Evolutionary conservation across 164 flowering plant species (phyloP), one percentile per base, ranked within the genome.

Genomic region (Tetrastigma voinierianum): DNA sequence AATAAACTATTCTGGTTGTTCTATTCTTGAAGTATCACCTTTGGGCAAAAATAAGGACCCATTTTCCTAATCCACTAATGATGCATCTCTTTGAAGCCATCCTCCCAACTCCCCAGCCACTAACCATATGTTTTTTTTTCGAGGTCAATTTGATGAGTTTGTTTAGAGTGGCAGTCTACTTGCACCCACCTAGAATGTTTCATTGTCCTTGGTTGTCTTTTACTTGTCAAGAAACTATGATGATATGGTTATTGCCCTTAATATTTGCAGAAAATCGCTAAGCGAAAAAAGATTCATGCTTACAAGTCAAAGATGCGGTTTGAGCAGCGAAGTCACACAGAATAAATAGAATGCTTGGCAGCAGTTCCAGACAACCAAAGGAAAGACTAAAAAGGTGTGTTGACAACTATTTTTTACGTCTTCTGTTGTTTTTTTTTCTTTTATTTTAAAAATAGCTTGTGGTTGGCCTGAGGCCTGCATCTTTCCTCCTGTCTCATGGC

Each of bases 341-440:
- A 95, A 95, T 69, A 95, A 95, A 80, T 97, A 92, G 63, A 95
- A 95, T 83, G 96, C 94, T 17, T 95, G 99, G 98, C 99, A 95
- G 83, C 98, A 95, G 81, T 95, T 95, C 69, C 99, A 95, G 80
- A 78, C 91, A 46, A 78, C 93, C 44, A 95, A 95, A 83, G 99
- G 98, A 74, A 86, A 74, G 65, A 63, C 93, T 32, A 95, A 93
- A 78, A 95, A 95, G 99, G 99, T 95, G 67, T 24, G 40, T 19
- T 67, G 10, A n/a, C 4, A 1, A 15, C 49, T 6, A 44, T 10
- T 51, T 14, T 62, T 1, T 15, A 21, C 17, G 13, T 56, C 20
- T 21, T 55, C 40, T 32, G 40, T 32, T 32, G 40, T 4, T 32
- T 32, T 32, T 32, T 3, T 32, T 53, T 61, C 43, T 14, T 16